phyloP scores from a whole-genome alignment of 352 stramenopile genomes.

The Phytophthora lateralis region DNA sequence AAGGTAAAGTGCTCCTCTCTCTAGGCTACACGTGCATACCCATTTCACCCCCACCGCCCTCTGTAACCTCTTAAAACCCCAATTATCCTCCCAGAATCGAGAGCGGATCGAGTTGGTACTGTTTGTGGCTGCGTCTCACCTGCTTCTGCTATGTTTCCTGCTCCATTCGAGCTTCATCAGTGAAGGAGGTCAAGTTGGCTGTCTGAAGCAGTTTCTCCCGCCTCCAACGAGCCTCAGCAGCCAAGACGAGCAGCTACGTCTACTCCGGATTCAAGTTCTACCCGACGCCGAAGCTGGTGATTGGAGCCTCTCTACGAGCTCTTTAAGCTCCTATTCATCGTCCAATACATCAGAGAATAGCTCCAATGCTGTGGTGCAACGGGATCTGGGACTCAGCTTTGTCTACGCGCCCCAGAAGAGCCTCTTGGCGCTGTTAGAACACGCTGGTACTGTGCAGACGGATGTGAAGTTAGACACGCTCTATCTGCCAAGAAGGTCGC shows the following conservation, averaged over 20 bases:
- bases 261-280: conserved; percentile 54
- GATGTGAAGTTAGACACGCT: conserved; percentile 47
- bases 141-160: conserved; percentile 53
- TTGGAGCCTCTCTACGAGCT: conserved; percentile 23
- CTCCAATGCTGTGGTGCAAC: conserved; percentile 1
- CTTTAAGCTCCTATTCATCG: conserved; percentile 5
- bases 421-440: conserved; percentile 68
- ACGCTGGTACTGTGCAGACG: conserved; percentile 26
- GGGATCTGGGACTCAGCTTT: conserved; percentile 43
- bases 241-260: conserved; percentile 24
- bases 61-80: not conserved
- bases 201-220: conserved; percentile 42
- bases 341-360: not conserved
- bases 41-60: conserved; percentile 3
- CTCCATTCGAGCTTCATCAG: conserved; percentile 67
- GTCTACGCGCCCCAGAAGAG: conserved; percentile 73
- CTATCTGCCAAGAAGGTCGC: conserved; percentile 39
- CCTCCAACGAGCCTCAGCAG: conserved; percentile 5
- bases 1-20: conserved; percentile 38
- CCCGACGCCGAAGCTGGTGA: conserved; percentile 10
- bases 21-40: conserved; percentile 4
- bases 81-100: conserved; percentile 40
- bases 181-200: conserved; percentile 28
- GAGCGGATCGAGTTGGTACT: conserved; percentile 60
- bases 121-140: conserved; percentile 60